A percentile compares a stretch with the other conserved stretches of the same genome.
Conservation (phyloP, 148 eudicot genomes). For the Chenopodium suecicum region DNA sequence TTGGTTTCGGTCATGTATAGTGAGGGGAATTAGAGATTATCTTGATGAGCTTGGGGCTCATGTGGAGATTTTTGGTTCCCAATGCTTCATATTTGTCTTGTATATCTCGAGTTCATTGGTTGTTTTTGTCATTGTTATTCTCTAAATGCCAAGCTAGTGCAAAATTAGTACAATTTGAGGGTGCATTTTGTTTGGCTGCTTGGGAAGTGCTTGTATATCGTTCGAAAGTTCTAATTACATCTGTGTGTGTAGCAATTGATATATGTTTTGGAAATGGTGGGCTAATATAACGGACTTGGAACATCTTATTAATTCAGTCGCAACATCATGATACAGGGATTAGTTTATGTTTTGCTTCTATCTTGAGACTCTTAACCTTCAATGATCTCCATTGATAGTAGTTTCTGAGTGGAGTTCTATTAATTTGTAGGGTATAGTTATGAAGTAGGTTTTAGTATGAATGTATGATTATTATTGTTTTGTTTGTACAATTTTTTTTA, state of each 20-base stretch:
- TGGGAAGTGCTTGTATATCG: not conserved
- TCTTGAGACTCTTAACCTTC: not conserved
- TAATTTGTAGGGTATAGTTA: not conserved
- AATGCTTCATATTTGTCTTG: not conserved
- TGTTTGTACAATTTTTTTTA: too few species aligned
- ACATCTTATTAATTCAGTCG: not conserved
- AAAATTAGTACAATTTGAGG: not conserved
- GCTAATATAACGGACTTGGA: not conserved
- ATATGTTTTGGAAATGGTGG: not conserved
- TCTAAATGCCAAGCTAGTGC: not conserved
- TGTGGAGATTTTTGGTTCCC: too few species aligned
- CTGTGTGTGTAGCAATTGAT: not conserved
- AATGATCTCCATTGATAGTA: not conserved
- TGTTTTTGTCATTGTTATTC: not conserved
- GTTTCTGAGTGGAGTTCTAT: not conserved
- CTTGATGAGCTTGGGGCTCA: slow-evolving; percentile 1
- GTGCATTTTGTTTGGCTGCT: not conserved
- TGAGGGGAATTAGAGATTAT: not conserved
- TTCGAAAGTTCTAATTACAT: not conserved
- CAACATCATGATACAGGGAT: not conserved
- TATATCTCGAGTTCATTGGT: too few species aligned
- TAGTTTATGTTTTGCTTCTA: not conserved
- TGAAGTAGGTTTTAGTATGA: not conserved
- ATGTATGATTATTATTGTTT: not conserved
- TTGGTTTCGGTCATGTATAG: not conserved